Conservation (phyloP, 2,329 filamentous ascomycete genomes). For the Fusarium tricinctum region DNA sequence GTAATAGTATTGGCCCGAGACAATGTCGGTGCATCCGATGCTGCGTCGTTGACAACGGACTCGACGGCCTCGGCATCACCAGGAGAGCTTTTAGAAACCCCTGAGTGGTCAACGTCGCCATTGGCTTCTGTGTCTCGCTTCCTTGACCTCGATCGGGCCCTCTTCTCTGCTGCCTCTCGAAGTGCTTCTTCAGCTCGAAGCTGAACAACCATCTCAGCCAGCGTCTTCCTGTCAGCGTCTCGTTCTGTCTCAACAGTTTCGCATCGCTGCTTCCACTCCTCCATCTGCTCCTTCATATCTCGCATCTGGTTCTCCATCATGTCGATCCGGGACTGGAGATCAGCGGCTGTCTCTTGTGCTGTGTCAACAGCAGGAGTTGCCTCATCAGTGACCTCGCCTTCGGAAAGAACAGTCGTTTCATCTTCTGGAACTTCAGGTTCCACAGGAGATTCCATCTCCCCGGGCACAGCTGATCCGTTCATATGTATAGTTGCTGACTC, state of each 20-base stretch:
- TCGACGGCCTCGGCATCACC: constrained; percentile 35
- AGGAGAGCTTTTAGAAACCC: constrained; percentile 36
- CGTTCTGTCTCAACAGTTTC: constrained; percentile 85
- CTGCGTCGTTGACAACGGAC: constrained; percentile 51
- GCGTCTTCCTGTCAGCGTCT: constrained; percentile 76
- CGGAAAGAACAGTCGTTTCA: constrained; percentile 30
- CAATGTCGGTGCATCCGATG: constrained; percentile 58
- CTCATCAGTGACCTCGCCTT: constrained; percentile 53
- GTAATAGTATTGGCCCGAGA: constrained; percentile 66
- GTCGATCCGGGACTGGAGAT: constrained; percentile 77
- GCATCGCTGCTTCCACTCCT: constrained; percentile 81
- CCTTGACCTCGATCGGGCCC: constrained; percentile 56
- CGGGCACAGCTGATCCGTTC: constrained; percentile 48
- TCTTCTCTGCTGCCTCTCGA: constrained; percentile 60
- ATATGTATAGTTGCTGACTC: constrained; percentile 61
- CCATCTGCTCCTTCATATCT: constrained; percentile 83
- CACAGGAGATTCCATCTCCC: constrained; percentile 35
- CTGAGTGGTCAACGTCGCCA: constrained; percentile 41
- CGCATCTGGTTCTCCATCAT: constrained; percentile 83
- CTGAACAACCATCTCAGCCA: constrained; percentile 89
- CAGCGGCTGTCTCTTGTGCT: constrained; percentile 49
- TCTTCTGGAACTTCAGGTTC: constrained; percentile 38
- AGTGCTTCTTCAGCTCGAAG: constrained; percentile 77
- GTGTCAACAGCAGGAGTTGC: constrained; percentile 57
- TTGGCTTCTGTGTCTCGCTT: constrained; percentile 48